These are phyloP conservation scores for Aspergillus texensis DNA, from an alignment of 2,329 filamentous ascomycete species.

Conservation along the genomic window DNA sequence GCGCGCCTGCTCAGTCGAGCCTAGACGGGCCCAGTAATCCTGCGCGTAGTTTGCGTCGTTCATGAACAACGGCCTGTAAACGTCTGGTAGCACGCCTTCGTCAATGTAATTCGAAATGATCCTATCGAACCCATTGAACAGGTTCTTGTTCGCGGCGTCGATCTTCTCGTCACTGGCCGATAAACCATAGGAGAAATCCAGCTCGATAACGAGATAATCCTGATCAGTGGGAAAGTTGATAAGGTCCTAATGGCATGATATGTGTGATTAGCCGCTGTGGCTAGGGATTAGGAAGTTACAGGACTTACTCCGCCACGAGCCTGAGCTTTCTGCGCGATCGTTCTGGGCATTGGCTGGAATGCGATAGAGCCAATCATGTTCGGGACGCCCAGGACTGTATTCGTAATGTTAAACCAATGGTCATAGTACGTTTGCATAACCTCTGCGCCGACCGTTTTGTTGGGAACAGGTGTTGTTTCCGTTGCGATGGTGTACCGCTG, in stretches of 20 bases:
- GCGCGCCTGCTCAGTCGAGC: conserved; percentile 35
- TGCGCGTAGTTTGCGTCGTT: conserved; percentile 50
- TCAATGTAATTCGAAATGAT: conserved; percentile 37
- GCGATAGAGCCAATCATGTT: conserved; percentile 37
- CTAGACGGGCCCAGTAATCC: conserved; percentile 47
- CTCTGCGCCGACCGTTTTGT: conserved; percentile 29
- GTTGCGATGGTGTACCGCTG: conserved; percentile 46
- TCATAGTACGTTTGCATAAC: conserved; percentile 38
- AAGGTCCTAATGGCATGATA: conserved; percentile 33
- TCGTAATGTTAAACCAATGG: conserved; percentile 35
- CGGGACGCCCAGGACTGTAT: conserved; percentile 30
- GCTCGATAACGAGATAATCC: conserved; percentile 50
- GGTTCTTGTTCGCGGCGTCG: conserved; percentile 41
- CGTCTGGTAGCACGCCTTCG: conserved; percentile 40
- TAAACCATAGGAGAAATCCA: conserved; percentile 46
- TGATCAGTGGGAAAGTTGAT: conserved; percentile 44
- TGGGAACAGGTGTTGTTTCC: conserved; percentile 42
- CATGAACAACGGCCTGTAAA: conserved; percentile 51
- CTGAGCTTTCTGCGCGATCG: conserved; percentile 37
- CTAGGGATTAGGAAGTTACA: background rate
- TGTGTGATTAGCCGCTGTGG: background rate
- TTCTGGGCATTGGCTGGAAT: conserved; percentile 40
- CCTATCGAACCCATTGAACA: conserved; percentile 42
- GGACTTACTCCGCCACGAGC: conserved; percentile 39
- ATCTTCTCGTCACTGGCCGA: conserved; percentile 40